Percentiles rank a stretch among this genome's conserved stretches.
Evolutionary conservation across 202 grass and related monocot genomes (phyloP).

Genomic region (Saccharum hybrid): DNA sequence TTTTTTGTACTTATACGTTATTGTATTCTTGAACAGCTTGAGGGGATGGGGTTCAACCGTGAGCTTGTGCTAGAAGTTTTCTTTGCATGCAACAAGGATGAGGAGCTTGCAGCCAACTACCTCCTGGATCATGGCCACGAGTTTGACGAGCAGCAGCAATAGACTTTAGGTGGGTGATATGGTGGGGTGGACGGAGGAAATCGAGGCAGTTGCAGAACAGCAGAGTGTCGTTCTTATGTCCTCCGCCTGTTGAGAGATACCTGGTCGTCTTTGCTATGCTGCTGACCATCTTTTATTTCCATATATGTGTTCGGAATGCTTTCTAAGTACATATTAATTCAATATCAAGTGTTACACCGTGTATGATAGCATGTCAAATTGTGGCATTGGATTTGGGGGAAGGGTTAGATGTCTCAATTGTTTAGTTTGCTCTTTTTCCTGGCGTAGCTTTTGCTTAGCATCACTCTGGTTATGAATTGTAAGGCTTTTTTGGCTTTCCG

Average conservation of each 20-base stretch:
- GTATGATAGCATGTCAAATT: neutral
- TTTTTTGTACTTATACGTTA: neutral
- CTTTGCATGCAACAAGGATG: conserved; percentile 96
- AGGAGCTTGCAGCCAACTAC: conserved; percentile 93
- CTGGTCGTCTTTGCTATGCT: conserved; percentile 30
- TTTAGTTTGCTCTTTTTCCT: neutral
- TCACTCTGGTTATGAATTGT: too few relatives aligned
- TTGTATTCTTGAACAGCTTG: conserved; percentile 54
- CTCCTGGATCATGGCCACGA: conserved; percentile 88
- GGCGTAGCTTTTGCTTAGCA: neutral
- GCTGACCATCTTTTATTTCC: conserved; percentile 51
- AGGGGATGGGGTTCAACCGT: conserved; percentile 86
- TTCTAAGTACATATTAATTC: conserved; percentile 67
- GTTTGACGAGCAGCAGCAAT: conserved; percentile 78
- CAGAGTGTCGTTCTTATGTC: conserved; percentile 34
- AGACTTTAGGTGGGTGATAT: conserved; percentile 34
- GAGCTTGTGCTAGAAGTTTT: conserved; percentile 88
- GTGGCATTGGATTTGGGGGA: neutral
- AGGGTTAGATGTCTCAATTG: neutral
- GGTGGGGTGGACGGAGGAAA: neutral
- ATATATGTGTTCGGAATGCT: conserved; percentile 48
- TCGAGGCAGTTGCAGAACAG: conserved; percentile 29
- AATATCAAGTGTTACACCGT: conserved; percentile 41
- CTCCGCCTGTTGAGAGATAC: conserved; percentile 38
- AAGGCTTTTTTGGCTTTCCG: neutral